These are phyloP conservation scores for Epichloe sp. DNA, from an alignment of 2,329 filamentous ascomycete genomes.

Conservation along the genomic window DNA sequence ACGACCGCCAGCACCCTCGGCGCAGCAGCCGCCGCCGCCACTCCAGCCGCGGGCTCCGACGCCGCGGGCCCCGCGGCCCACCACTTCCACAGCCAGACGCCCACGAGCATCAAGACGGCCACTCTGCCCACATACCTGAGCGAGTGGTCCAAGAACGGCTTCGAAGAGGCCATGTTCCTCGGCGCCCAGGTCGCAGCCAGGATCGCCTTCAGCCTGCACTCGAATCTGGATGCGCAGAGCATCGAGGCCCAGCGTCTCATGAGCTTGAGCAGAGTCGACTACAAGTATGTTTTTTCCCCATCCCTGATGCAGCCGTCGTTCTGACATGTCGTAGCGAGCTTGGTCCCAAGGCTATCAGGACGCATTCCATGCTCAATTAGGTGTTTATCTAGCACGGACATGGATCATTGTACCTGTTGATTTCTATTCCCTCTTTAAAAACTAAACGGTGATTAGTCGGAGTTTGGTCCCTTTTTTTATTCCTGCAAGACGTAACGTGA, in stretches of 20 bases:
- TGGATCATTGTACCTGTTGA: too few species aligned
- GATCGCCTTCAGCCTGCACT: conserved; percentile 43
- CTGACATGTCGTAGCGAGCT: conserved; percentile 27
- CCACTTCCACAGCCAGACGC: conserved; percentile 56
- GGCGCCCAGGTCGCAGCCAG: conserved; percentile 74
- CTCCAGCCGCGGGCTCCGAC: conserved; percentile 28
- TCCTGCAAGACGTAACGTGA: too few species aligned
- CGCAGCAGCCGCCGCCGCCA: conserved; percentile 27
- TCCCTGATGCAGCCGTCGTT: too few species aligned
- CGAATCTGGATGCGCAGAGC: conserved; percentile 38
- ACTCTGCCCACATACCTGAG: conserved; percentile 73
- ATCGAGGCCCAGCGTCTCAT: conserved; percentile 40
- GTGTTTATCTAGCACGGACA: too few species aligned
- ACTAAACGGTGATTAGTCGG: not conserved
- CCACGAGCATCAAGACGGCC: conserved; percentile 69
- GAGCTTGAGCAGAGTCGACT: conserved; percentile 45
- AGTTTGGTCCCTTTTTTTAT: not conserved
- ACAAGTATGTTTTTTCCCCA: conserved; percentile 35
- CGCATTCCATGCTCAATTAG: conserved; percentile 39
- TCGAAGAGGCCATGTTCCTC: conserved; percentile 75
- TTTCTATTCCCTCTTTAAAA: not conserved
- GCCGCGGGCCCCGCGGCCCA: conserved; percentile 24
- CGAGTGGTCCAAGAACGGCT: conserved; percentile 73
- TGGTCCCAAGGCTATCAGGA: conserved; percentile 40
- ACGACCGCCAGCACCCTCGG: conserved; percentile 56